Percentiles rank a stretch among this genome's conserved stretches.
phyloP scores from a whole-genome alignment of 768 basidiomycete genomes.

The Multifurca ochricompacta region DNA sequence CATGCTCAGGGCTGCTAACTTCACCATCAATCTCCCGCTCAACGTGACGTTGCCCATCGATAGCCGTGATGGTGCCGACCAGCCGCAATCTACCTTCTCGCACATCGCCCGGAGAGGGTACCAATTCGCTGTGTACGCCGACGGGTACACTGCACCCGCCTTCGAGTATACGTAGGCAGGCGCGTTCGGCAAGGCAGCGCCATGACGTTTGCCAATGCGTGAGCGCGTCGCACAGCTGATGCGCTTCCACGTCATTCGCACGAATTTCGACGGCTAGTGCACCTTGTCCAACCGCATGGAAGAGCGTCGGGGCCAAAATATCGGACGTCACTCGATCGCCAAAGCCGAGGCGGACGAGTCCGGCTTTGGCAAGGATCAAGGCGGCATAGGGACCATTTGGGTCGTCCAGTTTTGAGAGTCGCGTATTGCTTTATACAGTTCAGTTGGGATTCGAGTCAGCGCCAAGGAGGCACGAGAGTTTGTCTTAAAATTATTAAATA shows the following conservation, averaged over 20 bases:
- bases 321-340: slow-evolving; percentile 68
- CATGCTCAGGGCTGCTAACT: slow-evolving; percentile 49
- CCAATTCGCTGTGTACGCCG: slow-evolving; percentile 57
- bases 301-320: slow-evolving; percentile 64
- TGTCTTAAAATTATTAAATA: neutral
- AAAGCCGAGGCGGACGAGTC: slow-evolving; percentile 74
- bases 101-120: slow-evolving; percentile 28
- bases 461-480: neutral
- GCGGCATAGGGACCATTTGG: slow-evolving; percentile 74
- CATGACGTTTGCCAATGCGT: slow-evolving; percentile 75
- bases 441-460: neutral
- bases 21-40: slow-evolving; percentile 48
- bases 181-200: slow-evolving; percentile 77
- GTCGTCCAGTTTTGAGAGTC: slow-evolving; percentile 84
- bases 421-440: slow-evolving; percentile 59
- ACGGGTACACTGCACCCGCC: slow-evolving; percentile 98
- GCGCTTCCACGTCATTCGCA: slow-evolving; percentile 49
- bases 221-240: slow-evolving; percentile 55
- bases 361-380: slow-evolving; percentile 89
- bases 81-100: slow-evolving; percentile 40
- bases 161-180: slow-evolving; percentile 81
- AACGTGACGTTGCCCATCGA: slow-evolving; percentile 68
- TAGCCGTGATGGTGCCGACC: slow-evolving; percentile 76
- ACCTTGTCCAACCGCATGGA: slow-evolving; percentile 91
- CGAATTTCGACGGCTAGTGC: slow-evolving; percentile 86